Conservation (phyloP, 2,329 filamentous ascomycete genomes). For the Fusarium sp. region DNA sequence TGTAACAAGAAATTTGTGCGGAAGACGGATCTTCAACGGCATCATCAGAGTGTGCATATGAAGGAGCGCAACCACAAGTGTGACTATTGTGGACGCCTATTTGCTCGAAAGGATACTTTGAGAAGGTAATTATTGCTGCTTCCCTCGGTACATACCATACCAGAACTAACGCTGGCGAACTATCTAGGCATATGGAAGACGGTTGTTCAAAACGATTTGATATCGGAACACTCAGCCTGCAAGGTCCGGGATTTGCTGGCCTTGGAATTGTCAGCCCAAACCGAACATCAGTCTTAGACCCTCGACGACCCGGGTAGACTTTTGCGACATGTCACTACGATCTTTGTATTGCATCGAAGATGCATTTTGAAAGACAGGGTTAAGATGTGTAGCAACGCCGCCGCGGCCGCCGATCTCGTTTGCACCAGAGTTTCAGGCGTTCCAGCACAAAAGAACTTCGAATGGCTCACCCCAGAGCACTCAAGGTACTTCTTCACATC, state of each 20-base stretch:
- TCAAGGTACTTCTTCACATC: slow-evolving; percentile 4
- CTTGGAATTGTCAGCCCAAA: slow-evolving; percentile 38
- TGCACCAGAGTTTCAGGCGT: neutral
- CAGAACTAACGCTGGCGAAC: slow-evolving; percentile 7
- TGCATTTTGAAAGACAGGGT: neutral
- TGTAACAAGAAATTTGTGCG: slow-evolving; percentile 84
- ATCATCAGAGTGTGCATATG: slow-evolving; percentile 77
- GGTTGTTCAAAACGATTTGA: slow-evolving; percentile 78
- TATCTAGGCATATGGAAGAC: slow-evolving; percentile 78
- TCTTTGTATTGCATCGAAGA: neutral
- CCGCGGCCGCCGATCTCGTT: neutral
- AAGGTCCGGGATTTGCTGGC: slow-evolving; percentile 48
- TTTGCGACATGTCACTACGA: neutral
- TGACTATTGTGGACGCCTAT: slow-evolving; percentile 76
- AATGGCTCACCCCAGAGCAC: neutral
- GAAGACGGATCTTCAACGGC: slow-evolving; percentile 79
- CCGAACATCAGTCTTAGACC: slow-evolving; percentile 29
- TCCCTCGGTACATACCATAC: neutral
- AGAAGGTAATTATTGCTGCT: slow-evolving; percentile 68
- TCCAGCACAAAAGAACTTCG: neutral
- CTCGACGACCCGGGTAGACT: slow-evolving; percentile 37
- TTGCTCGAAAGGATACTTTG: slow-evolving; percentile 87
- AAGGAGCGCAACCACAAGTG: slow-evolving; percentile 79
- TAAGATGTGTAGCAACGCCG: neutral
- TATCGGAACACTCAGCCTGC: slow-evolving; percentile 64